Percentiles rank a stretch among this genome's conserved stretches.
Evolutionary conservation across 129 eudicot species (phyloP).

Genomic region (Cynara cardunculus): DNA sequence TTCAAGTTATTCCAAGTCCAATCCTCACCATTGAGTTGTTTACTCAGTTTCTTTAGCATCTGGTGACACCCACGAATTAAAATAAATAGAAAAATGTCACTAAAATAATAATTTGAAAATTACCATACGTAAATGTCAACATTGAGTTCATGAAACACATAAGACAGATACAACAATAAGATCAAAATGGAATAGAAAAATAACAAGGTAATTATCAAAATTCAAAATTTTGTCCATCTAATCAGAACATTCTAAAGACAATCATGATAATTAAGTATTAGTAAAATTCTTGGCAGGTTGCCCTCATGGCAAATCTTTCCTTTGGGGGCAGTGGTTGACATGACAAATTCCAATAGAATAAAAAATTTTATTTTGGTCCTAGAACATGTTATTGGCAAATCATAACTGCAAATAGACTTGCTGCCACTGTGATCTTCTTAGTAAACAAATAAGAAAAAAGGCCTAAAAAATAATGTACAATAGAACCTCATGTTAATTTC

Average conservation of each 20-base stretch:
- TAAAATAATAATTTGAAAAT: not conserved
- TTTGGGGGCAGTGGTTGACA: not conserved
- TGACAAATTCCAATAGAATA: not conserved
- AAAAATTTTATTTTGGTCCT: not conserved
- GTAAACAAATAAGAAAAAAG: not conserved
- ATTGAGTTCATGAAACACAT: not conserved
- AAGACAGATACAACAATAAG: not conserved
- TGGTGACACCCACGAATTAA: constrained; percentile 20
- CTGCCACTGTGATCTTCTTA: not conserved
- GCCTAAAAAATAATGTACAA: not conserved
- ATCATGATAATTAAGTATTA: not conserved
- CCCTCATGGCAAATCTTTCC: too few relatives aligned
- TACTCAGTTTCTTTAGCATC: constrained; percentile 86
- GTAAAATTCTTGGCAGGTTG: not conserved
- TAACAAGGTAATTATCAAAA: too few relatives aligned
- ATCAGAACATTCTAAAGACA: not conserved
- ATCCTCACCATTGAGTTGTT: constrained; percentile 91
- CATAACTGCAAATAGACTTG: not conserved
- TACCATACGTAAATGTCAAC: not conserved
- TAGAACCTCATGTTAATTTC: not conserved
- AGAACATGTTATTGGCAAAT: not conserved
- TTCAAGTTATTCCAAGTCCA: constrained; percentile 99
- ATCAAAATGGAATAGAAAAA: not conserved
- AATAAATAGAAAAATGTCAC: not conserved
- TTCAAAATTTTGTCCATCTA: not conserved